These are phyloP conservation scores for Waitea zeae DNA, from an alignment of 1,284 basidiomycete species.

Conservation along the genomic window DNA sequence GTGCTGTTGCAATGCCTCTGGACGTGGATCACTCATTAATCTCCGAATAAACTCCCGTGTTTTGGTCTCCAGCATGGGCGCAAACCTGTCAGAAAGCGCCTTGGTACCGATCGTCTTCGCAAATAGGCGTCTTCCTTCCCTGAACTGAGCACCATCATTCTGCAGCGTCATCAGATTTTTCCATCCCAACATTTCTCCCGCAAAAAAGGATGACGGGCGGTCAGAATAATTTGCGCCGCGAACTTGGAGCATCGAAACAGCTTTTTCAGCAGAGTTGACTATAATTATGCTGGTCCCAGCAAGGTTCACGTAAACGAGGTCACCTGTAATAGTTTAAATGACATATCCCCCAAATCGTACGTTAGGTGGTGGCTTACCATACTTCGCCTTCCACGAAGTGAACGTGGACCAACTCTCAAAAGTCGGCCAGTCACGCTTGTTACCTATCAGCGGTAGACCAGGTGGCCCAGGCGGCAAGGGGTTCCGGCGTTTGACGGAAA, in stretches of 20 bases:
- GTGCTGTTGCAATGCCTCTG: background rate
- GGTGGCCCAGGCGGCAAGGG: no score
- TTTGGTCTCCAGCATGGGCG: slow-evolving; percentile 11
- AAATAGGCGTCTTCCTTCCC: slow-evolving; percentile 11
- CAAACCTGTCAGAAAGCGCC: slow-evolving; percentile 11
- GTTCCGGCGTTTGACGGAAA: no score
- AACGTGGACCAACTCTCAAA: no score
- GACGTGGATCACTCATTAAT: slow-evolving; percentile 8
- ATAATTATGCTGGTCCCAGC: slow-evolving; percentile 13
- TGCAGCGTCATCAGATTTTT: slow-evolving; percentile 5
- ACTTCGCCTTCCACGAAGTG: no score
- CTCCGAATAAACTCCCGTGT: slow-evolving; percentile 9
- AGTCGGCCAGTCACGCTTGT: no score
- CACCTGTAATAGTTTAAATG: slow-evolving; percentile 9
- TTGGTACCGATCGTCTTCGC: slow-evolving; percentile 12
- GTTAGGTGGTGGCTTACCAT: no score
- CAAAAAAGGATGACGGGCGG: slow-evolving; percentile 11
- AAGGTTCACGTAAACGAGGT: slow-evolving; percentile 11
- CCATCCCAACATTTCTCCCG: slow-evolving; percentile 12
- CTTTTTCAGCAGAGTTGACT: slow-evolving; percentile 11
- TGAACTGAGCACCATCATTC: slow-evolving; percentile 10
- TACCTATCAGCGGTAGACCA: no score
- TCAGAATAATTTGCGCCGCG: slow-evolving; percentile 12
- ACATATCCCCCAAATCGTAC: no score
- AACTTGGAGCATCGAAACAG: slow-evolving; percentile 12